A percentile compares a stretch with the other conserved stretches of the same genome.
phyloP scores from a whole-genome alignment of 352 stramenopile genomes.

The Nothophytophthora sp. region DNA sequence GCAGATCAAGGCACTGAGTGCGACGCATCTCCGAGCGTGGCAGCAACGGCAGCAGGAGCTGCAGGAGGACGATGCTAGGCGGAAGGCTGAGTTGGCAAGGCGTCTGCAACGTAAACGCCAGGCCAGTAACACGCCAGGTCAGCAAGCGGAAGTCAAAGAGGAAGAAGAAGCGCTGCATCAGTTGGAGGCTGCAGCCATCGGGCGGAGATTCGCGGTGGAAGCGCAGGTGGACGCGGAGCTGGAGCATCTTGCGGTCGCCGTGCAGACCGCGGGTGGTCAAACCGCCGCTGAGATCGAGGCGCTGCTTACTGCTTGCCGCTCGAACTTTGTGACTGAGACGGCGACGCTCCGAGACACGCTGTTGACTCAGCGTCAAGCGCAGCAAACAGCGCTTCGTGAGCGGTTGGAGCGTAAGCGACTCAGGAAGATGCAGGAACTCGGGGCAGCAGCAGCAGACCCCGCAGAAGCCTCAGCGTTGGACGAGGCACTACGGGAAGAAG shows the following conservation, averaged over 20 bases:
- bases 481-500: constrained; percentile 3
- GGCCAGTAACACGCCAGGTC: too few relatives aligned
- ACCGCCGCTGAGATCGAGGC: constrained; percentile 27
- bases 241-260: constrained; percentile 18
- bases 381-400: constrained; percentile 21
- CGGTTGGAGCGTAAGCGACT: constrained; percentile 11
- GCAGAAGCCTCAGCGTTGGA: constrained; percentile 9
- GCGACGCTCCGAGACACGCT: constrained; percentile 19
- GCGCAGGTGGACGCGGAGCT: constrained; percentile 25
- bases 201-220: constrained; percentile 22
- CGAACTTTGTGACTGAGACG: constrained; percentile 28
- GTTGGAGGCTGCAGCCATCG: constrained; percentile 12
- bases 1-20: constrained; percentile 35
- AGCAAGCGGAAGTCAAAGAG: constrained; percentile 3
- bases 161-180: constrained; percentile 14
- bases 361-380: constrained; percentile 11
- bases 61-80: constrained; percentile 15
- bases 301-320: constrained; percentile 24
- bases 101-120: constrained; percentile 19
- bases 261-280: constrained; percentile 17
- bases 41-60: constrained; percentile 25
- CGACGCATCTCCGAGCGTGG: constrained; percentile 20
- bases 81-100: constrained; percentile 19
- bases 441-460: background rate
- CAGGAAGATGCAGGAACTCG: constrained; percentile 11